Conservation (phyloP, 192 early-diverging fungal genomes). For the Coemansia sp. region DNA sequence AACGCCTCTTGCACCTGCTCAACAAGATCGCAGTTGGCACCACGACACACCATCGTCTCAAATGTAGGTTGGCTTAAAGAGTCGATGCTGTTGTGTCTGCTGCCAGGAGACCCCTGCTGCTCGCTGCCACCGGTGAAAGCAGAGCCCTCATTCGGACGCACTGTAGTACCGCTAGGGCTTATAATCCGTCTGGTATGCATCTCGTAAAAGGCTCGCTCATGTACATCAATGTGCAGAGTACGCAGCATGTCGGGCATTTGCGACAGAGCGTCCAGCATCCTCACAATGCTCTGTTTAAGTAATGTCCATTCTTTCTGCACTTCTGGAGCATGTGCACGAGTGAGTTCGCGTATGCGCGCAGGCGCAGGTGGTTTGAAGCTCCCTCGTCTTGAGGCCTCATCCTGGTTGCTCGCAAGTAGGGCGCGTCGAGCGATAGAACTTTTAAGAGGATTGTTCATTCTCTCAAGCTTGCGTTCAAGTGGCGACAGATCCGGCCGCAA, state of each 20-base stretch:
- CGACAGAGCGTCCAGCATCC: constrained; percentile 48
- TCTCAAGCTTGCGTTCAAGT: constrained; percentile 25
- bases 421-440: constrained; percentile 14
- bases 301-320: constrained; percentile 46
- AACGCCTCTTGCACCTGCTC: constrained; percentile 53
- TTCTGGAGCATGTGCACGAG: constrained; percentile 44
- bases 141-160: not conserved
- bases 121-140: not conserved
- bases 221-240: constrained; percentile 41
- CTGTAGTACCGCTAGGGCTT: not conserved
- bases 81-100: constrained; percentile 9
- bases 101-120: not conserved
- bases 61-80: not conserved
- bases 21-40: constrained; percentile 40
- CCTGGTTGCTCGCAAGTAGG: constrained; percentile 7
- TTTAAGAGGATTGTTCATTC: constrained; percentile 25
- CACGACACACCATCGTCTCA: constrained; percentile 18
- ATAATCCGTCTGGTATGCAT: constrained; percentile 1
- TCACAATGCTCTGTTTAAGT: constrained; percentile 43
- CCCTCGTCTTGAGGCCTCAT: not conserved
- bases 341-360: constrained; percentile 35
- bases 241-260: constrained; percentile 53
- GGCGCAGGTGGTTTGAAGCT: constrained; percentile 2
- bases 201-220: constrained; percentile 34
- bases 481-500: constrained; percentile 37